phyloP scores from a whole-genome alignment of 2,329 filamentous ascomycete species.

The Thelonectria olida region DNA sequence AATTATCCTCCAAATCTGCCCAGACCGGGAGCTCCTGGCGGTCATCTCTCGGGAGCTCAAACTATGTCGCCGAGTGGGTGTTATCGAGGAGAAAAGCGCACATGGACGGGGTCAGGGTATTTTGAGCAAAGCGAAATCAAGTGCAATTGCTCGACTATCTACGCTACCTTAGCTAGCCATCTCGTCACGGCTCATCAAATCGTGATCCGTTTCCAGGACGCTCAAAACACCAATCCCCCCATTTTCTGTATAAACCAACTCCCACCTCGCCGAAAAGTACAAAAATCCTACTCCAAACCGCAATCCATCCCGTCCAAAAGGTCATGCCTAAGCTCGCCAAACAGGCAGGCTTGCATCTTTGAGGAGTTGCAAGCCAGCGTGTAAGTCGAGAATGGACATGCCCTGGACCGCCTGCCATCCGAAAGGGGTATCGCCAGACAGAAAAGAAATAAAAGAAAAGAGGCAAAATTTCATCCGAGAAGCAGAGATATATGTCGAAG shows the following conservation, averaged over 20 bases:
- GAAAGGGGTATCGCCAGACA: slow-evolving; percentile 47
- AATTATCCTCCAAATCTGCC: no score
- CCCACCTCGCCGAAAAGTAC: slow-evolving; percentile 41
- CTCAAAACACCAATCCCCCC: slow-evolving; percentile 39
- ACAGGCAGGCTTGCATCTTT: not conserved
- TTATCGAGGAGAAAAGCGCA: no score
- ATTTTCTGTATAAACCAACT: slow-evolving; percentile 35
- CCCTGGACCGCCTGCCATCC: slow-evolving; percentile 34
- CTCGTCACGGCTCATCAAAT: slow-evolving; percentile 34
- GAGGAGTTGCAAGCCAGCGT: not conserved
- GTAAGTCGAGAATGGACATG: not conserved
- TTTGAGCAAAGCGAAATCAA: slow-evolving; percentile 27
- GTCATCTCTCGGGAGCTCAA: no score
- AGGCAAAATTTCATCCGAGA: slow-evolving; percentile 32
- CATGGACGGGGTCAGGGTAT: slow-evolving; percentile 9
- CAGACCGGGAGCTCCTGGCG: no score
- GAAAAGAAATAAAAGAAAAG: slow-evolving; percentile 41
- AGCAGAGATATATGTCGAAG: slow-evolving; percentile 36
- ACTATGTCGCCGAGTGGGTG: no score
- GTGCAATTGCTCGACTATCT: slow-evolving; percentile 39
- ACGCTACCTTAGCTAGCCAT: slow-evolving; percentile 17
- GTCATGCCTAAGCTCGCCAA: not conserved
- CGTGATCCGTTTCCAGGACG: slow-evolving; percentile 28
- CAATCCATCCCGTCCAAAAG: slow-evolving; percentile 38
- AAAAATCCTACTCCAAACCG: slow-evolving; percentile 42